Evolutionary conservation across 768 basidiomycete genomes (phyloP).

Genomic region (Panaeolus papilionaceus): DNA sequence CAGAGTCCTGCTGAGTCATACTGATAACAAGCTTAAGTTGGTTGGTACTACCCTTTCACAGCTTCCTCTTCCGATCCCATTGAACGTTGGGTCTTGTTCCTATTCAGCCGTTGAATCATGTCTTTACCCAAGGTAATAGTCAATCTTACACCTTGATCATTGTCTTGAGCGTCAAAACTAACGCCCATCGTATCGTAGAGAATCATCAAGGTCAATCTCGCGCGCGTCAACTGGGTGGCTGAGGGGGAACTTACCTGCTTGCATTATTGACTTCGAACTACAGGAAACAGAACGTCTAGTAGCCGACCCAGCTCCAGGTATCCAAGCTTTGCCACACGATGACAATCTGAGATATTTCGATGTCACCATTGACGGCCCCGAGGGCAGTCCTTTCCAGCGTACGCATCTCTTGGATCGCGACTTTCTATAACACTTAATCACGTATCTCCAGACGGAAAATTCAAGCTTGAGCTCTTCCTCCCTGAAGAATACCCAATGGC

Average conservation of each 20-base stretch:
- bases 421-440: conserved; percentile 13
- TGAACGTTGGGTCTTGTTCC: conserved; percentile 1
- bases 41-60: conserved; percentile 14
- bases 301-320: conserved; percentile 96
- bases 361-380: conserved; percentile 95
- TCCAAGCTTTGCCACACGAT: conserved; percentile 93
- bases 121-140: conserved; percentile 58
- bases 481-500: conserved; percentile 99
- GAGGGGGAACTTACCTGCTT: not conserved
- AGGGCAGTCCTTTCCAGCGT: conserved; percentile 92
- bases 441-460: conserved; percentile 73
- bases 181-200: conserved; percentile 41
- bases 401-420: conserved; percentile 26
- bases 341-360: conserved; percentile 99
- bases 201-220: conserved; percentile 53
- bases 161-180: not conserved
- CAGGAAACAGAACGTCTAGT: conserved; percentile 98
- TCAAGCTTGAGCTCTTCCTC: conserved; percentile 96
- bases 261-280: not conserved
- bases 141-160: not conserved
- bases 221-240: conserved; percentile 20
- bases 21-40: conserved; percentile 11
- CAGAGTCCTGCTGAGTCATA: conserved; percentile 9
- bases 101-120: conserved; percentile 33
- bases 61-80: conserved; percentile 14